These are phyloP conservation scores for Cubamyces sp. DNA, from an alignment of 768 basidiomycete genomes.

Conservation along the genomic window DNA sequence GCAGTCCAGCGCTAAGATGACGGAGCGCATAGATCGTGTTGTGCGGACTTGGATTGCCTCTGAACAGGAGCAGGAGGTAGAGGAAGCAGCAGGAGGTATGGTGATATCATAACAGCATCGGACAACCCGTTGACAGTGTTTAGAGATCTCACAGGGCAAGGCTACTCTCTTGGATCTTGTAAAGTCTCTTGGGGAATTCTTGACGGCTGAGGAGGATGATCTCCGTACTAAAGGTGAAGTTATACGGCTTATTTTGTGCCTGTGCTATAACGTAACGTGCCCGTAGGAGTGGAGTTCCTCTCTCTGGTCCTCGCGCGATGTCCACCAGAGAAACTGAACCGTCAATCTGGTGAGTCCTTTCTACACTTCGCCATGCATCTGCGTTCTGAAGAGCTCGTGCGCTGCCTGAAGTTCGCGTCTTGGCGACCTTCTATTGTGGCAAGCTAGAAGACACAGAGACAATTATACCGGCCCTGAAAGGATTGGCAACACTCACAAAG, in stretches of 20 bases:
- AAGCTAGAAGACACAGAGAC: conserved; percentile 89
- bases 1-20: conserved; percentile 23
- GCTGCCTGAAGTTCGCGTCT: conserved; percentile 65
- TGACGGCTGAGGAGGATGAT: conserved; percentile 84
- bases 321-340: conserved; percentile 67
- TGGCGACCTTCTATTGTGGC: conserved; percentile 80
- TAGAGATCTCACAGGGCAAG: conserved; percentile 58
- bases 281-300: conserved; percentile 83
- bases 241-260: neutral
- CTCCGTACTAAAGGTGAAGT: conserved; percentile 75
- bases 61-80: conserved; percentile 60
- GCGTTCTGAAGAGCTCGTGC: conserved; percentile 18
- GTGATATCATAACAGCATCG: conserved; percentile 35
- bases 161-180: conserved; percentile 76
- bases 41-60: conserved; percentile 77
- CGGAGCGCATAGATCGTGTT: conserved; percentile 53
- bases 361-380: neutral
- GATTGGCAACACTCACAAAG: conserved; percentile 66
- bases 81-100: conserved; percentile 63
- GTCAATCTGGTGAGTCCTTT: conserved; percentile 71
- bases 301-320: conserved; percentile 68
- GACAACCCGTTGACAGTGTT: conserved; percentile 25
- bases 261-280: neutral
- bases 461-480: conserved; percentile 79
- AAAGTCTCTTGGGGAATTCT: conserved; percentile 83